phyloP scores from a whole-genome alignment of 345 rosid genomes.

The Eucalyptus shirleyi region DNA sequence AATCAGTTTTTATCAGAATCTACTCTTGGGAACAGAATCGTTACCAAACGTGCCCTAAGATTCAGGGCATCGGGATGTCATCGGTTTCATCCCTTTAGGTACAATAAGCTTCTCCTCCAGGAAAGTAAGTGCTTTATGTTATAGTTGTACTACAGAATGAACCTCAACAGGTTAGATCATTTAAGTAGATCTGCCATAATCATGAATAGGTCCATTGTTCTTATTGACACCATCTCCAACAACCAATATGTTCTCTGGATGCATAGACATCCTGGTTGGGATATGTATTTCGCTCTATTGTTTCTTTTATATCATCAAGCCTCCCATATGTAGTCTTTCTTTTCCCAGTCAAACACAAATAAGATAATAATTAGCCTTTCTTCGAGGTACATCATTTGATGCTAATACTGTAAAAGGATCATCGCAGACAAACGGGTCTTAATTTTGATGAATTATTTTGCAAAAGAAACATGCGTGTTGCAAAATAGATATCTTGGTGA shows the following conservation, averaged over 20 bases:
- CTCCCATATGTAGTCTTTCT: background rate
- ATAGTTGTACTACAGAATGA: background rate
- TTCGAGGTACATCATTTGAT: background rate
- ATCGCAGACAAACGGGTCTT: background rate
- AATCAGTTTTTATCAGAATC: too few species aligned
- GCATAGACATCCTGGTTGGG: background rate
- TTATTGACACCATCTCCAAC: background rate
- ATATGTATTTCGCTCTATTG: background rate
- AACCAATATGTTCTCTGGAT: background rate
- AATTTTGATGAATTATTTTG: background rate
- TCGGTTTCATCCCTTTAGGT: constrained; percentile 67
- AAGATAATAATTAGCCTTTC: background rate
- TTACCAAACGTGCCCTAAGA: background rate
- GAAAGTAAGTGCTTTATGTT: background rate
- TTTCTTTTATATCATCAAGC: background rate
- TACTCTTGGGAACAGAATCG: too few species aligned
- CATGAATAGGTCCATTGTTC: background rate
- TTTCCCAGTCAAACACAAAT: background rate
- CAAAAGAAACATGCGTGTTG: background rate
- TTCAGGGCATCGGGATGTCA: constrained; percentile 63
- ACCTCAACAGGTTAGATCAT: background rate
- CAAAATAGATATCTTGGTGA: background rate
- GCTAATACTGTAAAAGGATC: background rate
- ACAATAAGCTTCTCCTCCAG: background rate
- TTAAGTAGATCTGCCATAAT: background rate